phyloP scores from a whole-genome alignment of 2,329 filamentous ascomycete species.

The Hymenoscyphus salicellus region DNA sequence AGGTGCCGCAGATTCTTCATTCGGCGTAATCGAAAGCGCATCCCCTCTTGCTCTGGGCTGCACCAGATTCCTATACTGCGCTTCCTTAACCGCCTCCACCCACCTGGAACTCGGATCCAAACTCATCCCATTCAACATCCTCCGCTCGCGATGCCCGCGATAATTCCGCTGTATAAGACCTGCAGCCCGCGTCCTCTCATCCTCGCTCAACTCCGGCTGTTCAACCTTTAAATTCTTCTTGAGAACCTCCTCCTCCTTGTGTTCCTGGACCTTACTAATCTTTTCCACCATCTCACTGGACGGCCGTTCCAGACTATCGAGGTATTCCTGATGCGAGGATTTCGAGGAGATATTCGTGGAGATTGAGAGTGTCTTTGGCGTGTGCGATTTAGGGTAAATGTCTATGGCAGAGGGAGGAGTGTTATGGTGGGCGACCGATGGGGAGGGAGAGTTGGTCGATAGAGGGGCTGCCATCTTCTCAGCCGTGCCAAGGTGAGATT shows the following conservation, averaged over 20 bases:
- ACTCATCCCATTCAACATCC: constrained; percentile 66
- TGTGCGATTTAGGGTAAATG: background rate
- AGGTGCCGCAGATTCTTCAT: background rate
- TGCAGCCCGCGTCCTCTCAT: constrained; percentile 49
- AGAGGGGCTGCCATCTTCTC: constrained; percentile 6
- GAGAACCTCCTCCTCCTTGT: constrained; percentile 31
- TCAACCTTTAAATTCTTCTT: constrained; percentile 34
- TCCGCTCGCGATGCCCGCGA: constrained; percentile 69
- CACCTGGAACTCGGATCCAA: constrained; percentile 42
- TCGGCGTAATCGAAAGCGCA: background rate
- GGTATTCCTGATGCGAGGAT: constrained; percentile 33
- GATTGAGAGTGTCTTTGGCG: constrained; percentile 19
- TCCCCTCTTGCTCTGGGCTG: constrained; percentile 39
- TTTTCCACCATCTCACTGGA: constrained; percentile 43
- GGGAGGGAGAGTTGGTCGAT: background rate
- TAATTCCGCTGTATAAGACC: constrained; percentile 68
- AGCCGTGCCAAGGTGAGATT: background rate
- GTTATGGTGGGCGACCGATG: background rate
- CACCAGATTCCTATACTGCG: constrained; percentile 52
- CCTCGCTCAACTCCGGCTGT: constrained; percentile 37
- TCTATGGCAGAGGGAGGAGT: background rate
- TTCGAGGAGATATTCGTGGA: constrained; percentile 17
- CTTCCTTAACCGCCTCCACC: constrained; percentile 51
- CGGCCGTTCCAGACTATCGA: constrained; percentile 31
- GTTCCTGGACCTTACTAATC: constrained; percentile 49